Conservation (phyloP, 129 eudicot species). For the Apium graveolens region DNA sequence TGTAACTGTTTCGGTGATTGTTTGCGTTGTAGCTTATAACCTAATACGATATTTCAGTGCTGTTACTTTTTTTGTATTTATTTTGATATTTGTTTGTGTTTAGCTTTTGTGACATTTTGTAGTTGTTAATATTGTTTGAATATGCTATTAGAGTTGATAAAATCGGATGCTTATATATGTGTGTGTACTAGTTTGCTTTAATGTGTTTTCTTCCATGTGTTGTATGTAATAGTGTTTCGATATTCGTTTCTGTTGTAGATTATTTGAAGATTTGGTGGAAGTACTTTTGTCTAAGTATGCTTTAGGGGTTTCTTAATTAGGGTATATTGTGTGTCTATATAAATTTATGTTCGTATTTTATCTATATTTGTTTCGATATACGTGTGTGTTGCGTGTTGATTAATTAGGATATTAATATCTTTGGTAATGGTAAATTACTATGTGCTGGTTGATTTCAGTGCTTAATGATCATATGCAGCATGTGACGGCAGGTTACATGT, state of each 20-base stretch:
- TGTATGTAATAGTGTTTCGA: neutral
- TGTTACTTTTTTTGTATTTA: too few species aligned
- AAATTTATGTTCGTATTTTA: neutral
- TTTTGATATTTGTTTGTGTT: neutral
- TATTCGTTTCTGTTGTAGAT: neutral
- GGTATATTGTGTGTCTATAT: neutral
- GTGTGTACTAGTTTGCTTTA: neutral
- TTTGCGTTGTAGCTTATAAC: too few species aligned
- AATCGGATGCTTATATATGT: neutral
- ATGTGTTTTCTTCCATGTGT: neutral
- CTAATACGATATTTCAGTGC: too few species aligned
- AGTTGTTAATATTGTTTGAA: neutral
- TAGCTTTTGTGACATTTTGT: neutral
- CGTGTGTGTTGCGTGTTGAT: neutral
- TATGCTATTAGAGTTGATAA: neutral
- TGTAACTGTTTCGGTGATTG: too few species aligned
- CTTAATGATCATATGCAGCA: neutral
- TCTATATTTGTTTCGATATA: neutral
- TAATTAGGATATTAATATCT: neutral
- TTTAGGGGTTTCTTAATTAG: neutral
- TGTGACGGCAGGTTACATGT: neutral
- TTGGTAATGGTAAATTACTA: neutral
- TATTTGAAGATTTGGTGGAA: neutral
- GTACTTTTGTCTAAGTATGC: neutral
- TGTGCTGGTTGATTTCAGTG: neutral